phyloP scores from a whole-genome alignment of 768 basidiomycete species.

The Kwoniella heveanensis region DNA sequence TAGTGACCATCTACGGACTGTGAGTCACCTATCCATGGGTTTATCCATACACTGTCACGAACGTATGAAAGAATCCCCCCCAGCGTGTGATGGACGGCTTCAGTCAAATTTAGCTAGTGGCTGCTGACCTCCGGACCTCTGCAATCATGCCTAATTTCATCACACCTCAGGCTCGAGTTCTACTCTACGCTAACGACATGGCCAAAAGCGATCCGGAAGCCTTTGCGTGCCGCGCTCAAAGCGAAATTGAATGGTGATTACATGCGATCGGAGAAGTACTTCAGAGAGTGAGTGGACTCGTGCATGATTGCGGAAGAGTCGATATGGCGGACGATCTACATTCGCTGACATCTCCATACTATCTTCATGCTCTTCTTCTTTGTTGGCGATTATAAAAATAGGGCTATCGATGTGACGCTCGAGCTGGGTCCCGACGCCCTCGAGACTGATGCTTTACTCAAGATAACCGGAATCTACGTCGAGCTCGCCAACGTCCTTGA shows the following conservation, averaged over 20 bases:
- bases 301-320: background rate
- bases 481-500: conserved; percentile 47
- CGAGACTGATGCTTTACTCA: conserved; percentile 46
- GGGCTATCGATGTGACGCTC: conserved; percentile 48
- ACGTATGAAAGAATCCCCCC: too few relatives aligned
- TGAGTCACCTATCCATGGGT: conserved; percentile 33
- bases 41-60: too few relatives aligned
- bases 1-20: conserved; percentile 55
- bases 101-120: too few relatives aligned
- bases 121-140: too few relatives aligned
- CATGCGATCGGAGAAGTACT: conserved; percentile 43
- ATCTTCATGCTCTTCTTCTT: too few relatives aligned
- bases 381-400: background rate
- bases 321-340: too few relatives aligned
- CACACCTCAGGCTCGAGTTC: conserved; percentile 46
- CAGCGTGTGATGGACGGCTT: too few relatives aligned
- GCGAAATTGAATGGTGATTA: conserved; percentile 46
- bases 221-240: conserved; percentile 51
- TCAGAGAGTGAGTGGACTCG: conserved; percentile 38
- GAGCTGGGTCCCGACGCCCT: conserved; percentile 34
- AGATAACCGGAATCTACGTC: conserved; percentile 53
- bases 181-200: conserved; percentile 49
- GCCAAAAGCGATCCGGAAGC: conserved; percentile 51
- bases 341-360: too few relatives aligned
- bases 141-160: background rate